Evolutionary conservation across 2,329 filamentous ascomycete species (phyloP), one percentile per base, ranked within the genome.

Genomic region (Pseudogymnoascus sp.): DNA sequence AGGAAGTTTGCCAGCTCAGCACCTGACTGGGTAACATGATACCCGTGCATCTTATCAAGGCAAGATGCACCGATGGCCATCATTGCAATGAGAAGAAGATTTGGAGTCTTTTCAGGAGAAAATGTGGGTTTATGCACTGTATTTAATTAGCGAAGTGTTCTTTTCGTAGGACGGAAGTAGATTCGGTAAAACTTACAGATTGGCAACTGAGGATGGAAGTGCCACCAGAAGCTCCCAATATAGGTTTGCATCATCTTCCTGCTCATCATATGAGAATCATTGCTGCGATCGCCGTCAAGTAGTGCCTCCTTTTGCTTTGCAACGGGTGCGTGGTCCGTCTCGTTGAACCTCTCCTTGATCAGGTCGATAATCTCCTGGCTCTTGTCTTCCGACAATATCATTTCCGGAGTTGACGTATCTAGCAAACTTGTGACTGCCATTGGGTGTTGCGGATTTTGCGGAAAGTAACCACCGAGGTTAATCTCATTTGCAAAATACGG

Each of bases 171-270:
- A 18, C 7, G 3, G 5, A 31, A 11, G 44, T 50, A 33, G 59
- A 16, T 28, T 59, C 3, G 37, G 33, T 16, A 23, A 18, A 21
- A 65, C 70, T 63, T 66, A 74, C 72, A 79, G 65, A 99, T 96
- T 1, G 94, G 94, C 66, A 97, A 82, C 73, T 97, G 94, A 62
- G 92, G 89, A 74, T 94, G 95, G 71, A 97, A 96, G 74, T 97
- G 89, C 62, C 89, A 82, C 94, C 94, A 99, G 75, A 95, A 99
- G 1, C 92, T 96, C 10, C 87, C 84, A 67, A 96, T 92, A 71
- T 97, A 97, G 2, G 87, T 88, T 75, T 97, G 91, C 89, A 97
- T 95, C 91, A 96, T 97, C 70, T 89, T 86, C 70, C 92, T 81
- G 74, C 93, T 96, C 66, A 97, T 78, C 78, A 87, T 82, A 65